A percentile compares a stretch with the other conserved stretches of the same genome.
Conservation (phyloP, 495 filamentous ascomycete species). For the Opeltia flavorubescens region DNA sequence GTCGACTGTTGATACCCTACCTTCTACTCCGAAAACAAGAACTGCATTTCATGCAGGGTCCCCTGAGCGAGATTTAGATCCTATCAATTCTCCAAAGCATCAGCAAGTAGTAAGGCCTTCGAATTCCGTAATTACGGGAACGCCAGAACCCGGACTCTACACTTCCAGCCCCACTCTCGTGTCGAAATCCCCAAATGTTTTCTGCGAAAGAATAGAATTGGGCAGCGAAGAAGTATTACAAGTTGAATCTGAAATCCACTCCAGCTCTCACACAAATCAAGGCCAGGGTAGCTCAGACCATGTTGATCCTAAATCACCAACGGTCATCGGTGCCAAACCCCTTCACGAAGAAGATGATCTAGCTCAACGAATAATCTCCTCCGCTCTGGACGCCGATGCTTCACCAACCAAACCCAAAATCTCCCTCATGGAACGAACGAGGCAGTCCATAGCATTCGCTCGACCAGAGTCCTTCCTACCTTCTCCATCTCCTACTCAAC, state of each 20-base stretch:
- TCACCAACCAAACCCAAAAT: conserved; percentile 22
- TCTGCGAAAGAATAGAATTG: neutral
- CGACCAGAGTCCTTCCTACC: conserved; percentile 6
- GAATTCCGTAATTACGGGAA: too few relatives aligned
- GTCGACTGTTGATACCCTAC: too few relatives aligned
- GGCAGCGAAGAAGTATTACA: neutral
- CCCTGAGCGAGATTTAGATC: too few relatives aligned
- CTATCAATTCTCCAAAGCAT: too few relatives aligned
- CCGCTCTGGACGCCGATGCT: conserved; percentile 21
- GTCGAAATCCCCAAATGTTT: too few relatives aligned
- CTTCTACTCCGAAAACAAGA: too few relatives aligned
- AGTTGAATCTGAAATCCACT: neutral
- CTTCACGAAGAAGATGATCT: conserved; percentile 13
- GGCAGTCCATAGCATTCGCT: conserved; percentile 27
- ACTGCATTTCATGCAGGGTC: too few relatives aligned
- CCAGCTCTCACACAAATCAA: neutral
- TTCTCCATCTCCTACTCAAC: conserved; percentile 4
- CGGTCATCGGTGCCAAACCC: neutral
- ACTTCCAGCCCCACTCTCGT: too few relatives aligned
- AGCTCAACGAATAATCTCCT: conserved; percentile 22
- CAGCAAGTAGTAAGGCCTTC: too few relatives aligned
- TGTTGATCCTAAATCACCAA: neutral
- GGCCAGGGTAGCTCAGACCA: neutral
- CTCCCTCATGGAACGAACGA: conserved; percentile 29
- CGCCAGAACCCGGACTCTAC: too few relatives aligned